These are phyloP conservation scores for Mallotus nudiflorus DNA, from an alignment of 345 rosid genomes.

Conservation along the genomic window DNA sequence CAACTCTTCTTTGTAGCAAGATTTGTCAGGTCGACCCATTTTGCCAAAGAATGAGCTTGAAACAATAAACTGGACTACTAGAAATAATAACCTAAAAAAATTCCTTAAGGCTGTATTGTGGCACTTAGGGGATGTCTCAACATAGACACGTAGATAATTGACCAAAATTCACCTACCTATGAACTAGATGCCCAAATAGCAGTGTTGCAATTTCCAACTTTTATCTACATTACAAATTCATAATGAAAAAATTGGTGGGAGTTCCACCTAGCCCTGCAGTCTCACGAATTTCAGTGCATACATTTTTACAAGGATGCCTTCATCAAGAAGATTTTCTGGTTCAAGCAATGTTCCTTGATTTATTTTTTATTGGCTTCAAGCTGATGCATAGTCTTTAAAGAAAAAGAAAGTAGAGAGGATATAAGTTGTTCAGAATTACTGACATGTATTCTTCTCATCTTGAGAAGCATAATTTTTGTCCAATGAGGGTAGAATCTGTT, in stretches of 20 bases:
- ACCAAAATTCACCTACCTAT: not conserved
- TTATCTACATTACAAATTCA: not conserved
- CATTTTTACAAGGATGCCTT: not conserved
- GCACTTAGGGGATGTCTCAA: not conserved
- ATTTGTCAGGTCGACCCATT: too few species aligned
- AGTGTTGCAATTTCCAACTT: not conserved
- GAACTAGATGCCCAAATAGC: not conserved
- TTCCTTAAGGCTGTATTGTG: not conserved
- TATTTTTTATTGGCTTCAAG: not conserved
- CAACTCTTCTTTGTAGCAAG: too few species aligned
- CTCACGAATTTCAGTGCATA: not conserved
- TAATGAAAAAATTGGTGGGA: not conserved
- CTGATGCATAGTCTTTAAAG: not conserved
- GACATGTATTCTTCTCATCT: conserved; percentile 74
- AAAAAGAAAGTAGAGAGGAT: not conserved
- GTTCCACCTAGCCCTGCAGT: not conserved
- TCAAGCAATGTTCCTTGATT: not conserved
- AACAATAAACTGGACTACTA: not conserved
- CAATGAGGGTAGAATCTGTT: conserved; percentile 50
- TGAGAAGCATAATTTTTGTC: conserved; percentile 81
- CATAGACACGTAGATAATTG: not conserved
- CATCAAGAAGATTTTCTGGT: not conserved
- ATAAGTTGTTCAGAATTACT: conserved; percentile 7
- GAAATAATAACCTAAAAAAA: not conserved
- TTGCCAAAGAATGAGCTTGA: not conserved